Percentiles rank a stretch among this genome's conserved stretches.
These are phyloP conservation scores for Penicillium paxilli DNA, from an alignment of 495 filamentous ascomycete species.

Conservation along the genomic window DNA sequence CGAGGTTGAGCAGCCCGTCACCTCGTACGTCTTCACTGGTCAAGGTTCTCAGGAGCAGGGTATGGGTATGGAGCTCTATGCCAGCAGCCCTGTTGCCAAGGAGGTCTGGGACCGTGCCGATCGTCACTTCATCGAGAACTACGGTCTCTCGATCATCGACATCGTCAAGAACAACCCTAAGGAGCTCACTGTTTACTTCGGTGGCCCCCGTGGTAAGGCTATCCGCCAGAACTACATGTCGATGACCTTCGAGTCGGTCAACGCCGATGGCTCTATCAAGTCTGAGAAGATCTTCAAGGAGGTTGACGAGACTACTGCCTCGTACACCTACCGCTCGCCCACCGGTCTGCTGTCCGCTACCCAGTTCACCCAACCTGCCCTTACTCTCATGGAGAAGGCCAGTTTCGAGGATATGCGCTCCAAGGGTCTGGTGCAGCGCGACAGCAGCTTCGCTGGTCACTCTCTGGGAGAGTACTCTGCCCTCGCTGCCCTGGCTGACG, in stretches of 20 bases:
- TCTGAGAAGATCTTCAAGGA: constrained; percentile 99
- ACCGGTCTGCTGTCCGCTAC: constrained; percentile 95
- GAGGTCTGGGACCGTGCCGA: constrained; percentile 99
- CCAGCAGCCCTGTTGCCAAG: constrained; percentile 84
- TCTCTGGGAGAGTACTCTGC: constrained; percentile 98
- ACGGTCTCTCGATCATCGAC: constrained; percentile 96
- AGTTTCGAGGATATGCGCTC: constrained; percentile 98
- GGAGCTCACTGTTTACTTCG: constrained; percentile 98
- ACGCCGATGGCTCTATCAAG: constrained; percentile 85
- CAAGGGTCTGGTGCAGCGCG: constrained; percentile 92
- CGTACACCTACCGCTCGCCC: constrained; percentile 95
- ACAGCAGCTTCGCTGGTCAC: constrained; percentile 96
- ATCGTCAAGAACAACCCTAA: constrained; percentile 99
- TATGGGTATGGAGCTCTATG: constrained; percentile 99
- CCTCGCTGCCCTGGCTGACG: constrained; percentile 92
- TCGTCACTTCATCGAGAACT: constrained; percentile 97
- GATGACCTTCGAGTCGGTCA: constrained; percentile 98
- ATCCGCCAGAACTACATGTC: constrained; percentile 99
- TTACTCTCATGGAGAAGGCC: constrained; percentile 99
- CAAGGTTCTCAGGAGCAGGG: constrained; percentile 98
- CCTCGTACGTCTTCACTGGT: constrained; percentile 96
- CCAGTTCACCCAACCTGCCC: constrained; percentile 95
- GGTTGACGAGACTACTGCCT: constrained; percentile 84
- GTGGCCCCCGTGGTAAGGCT: constrained; percentile 92
- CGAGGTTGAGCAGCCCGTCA: constrained; percentile 97